A percentile compares a stretch with the other conserved stretches of the same genome.
Evolutionary conservation across 2,329 filamentous ascomycete species (phyloP).

Genomic region (Penicillium capsulatum): DNA sequence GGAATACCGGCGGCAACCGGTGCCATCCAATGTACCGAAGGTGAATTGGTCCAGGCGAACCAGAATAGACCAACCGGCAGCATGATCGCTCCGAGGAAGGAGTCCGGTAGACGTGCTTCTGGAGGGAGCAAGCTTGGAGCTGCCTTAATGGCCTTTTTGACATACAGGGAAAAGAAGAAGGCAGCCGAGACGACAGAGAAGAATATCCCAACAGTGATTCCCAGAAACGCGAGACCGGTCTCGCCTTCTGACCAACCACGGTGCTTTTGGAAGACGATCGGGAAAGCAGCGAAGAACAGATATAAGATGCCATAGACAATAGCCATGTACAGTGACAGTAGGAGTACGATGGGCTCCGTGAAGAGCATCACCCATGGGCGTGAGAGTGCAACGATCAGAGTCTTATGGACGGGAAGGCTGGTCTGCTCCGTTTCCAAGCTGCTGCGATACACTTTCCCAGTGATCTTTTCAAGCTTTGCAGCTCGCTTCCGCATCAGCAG

Average conservation of each 20-base stretch:
- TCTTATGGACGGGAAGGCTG: conserved; percentile 14
- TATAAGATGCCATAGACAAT: conserved; percentile 30
- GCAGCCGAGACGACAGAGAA: conserved; percentile 21
- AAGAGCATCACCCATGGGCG: conserved; percentile 30
- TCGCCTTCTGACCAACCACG: conserved; percentile 30
- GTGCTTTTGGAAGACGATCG: conserved; percentile 27
- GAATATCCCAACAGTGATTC: conserved; percentile 32
- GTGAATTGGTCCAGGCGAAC: conserved; percentile 33
- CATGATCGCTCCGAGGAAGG: conserved; percentile 22
- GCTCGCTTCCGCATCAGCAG: conserved; percentile 30
- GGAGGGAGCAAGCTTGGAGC: conserved; percentile 24
- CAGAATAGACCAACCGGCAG: conserved; percentile 30
- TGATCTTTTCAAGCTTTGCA: conserved; percentile 20
- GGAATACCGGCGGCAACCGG: conserved; percentile 24
- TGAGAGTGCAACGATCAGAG: conserved; percentile 25
- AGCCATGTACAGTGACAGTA: conserved; percentile 30
- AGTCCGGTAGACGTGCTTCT: conserved; percentile 28
- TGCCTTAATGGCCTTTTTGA: conserved; percentile 26
- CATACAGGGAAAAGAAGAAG: too few relatives aligned
- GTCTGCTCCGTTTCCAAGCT: conserved; percentile 27
- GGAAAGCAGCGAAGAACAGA: conserved; percentile 31
- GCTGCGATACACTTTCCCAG: conserved; percentile 24
- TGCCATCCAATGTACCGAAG: conserved; percentile 23
- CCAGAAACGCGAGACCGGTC: conserved; percentile 27
- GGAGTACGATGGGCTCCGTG: conserved; percentile 30